Evolutionary conservation across 306 rosid genomes (phyloP).

Genomic region (Malus orientalis): DNA sequence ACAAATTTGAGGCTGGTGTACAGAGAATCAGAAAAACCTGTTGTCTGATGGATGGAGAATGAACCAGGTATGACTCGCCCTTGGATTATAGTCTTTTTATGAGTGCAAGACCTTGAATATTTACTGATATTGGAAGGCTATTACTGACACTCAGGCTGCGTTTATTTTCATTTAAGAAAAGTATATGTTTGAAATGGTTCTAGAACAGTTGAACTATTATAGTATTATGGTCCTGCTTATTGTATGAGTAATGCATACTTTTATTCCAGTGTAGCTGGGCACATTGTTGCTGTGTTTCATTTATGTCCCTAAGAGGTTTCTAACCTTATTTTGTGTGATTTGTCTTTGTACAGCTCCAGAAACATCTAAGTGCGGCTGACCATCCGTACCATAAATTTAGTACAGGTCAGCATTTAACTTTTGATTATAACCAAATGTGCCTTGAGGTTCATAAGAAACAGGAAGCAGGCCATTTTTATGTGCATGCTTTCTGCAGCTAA

Average conservation of each 20-base stretch:
- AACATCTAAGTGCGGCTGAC: conserved; percentile 63
- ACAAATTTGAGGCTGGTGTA: neutral
- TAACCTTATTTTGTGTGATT: conserved; percentile 19
- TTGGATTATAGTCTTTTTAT: neutral
- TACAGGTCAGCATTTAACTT: conserved; percentile 53
- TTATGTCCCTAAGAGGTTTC: conserved; percentile 9
- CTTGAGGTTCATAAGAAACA: neutral
- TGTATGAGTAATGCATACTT: neutral
- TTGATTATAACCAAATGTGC: neutral
- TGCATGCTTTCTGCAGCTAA: neutral
- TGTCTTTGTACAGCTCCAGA: conserved; percentile 69
- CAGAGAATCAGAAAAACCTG: conserved; percentile 90
- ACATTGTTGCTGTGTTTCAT: neutral
- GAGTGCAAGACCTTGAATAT: neutral
- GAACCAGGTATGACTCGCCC: conserved; percentile 60
- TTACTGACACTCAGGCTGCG: neutral
- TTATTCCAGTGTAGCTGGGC: neutral
- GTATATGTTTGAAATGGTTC: neutral
- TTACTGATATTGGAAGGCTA: neutral
- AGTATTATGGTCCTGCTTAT: neutral
- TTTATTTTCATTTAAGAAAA: neutral
- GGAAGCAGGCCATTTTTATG: neutral
- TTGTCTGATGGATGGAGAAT: conserved; percentile 86
- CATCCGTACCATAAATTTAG: conserved; percentile 90
- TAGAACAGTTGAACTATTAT: neutral